phyloP scores from a whole-genome alignment of 495 filamentous ascomycete species.

The Talaromyces adpressus region DNA sequence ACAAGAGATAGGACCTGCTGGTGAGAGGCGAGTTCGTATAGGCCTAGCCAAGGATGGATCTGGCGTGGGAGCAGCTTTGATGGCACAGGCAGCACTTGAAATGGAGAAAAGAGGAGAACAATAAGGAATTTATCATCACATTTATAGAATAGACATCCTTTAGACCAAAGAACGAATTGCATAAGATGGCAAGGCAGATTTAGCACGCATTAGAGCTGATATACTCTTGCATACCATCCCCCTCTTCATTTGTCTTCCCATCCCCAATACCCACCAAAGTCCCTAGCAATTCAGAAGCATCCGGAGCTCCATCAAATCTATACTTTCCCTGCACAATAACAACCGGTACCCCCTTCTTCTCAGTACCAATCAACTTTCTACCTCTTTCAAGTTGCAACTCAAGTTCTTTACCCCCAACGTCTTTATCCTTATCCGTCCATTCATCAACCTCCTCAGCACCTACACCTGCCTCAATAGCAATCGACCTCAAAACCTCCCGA shows the following conservation, averaged over 20 bases:
- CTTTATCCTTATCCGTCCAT: not conserved
- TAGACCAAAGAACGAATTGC: not conserved
- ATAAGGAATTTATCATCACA: not conserved
- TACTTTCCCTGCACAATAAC: constrained; percentile 48
- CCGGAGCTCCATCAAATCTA: constrained; percentile 46
- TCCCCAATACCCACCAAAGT: constrained; percentile 27
- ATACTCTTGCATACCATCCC: not conserved
- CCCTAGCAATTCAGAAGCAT: constrained; percentile 29
- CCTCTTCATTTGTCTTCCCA: not conserved
- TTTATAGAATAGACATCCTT: too few species aligned
- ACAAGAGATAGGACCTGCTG: constrained; percentile 19
- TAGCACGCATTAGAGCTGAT: not conserved
- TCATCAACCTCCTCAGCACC: not conserved
- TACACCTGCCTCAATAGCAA: constrained; percentile 1
- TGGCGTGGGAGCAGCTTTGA: constrained; percentile 31
- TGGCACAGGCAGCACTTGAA: constrained; percentile 18
- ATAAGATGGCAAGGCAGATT: not conserved
- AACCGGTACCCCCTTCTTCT: constrained; percentile 44
- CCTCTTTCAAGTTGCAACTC: constrained; percentile 50
- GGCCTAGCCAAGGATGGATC: constrained; percentile 33
- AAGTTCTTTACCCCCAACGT: constrained; percentile 36
- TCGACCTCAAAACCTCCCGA: not conserved
- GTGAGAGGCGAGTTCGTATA: constrained; percentile 27
- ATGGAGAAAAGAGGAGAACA: not conserved
- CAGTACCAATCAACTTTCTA: constrained; percentile 31